These are phyloP conservation scores for Diutina catenulata DNA, from an alignment of 1,139 yeast genomes.

Conservation along the genomic window DNA sequence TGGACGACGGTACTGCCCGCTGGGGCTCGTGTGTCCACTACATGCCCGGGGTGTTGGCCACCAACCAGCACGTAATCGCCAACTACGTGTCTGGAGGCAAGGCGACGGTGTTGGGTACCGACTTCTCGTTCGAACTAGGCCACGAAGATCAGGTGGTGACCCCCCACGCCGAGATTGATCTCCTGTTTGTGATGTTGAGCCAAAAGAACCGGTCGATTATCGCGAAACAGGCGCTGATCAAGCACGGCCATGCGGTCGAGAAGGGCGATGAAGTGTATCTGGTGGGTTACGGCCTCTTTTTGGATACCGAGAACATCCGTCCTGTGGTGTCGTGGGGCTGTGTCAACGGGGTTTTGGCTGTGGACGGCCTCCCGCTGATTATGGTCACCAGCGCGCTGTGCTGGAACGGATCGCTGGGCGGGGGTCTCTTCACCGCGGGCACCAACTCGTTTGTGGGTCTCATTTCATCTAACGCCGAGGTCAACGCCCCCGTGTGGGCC, in stretches of 20 bases:
- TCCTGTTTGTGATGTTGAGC: conserved; percentile 1
- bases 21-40: conserved; percentile 1
- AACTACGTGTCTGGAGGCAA: not conserved
- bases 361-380: not conserved
- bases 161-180: not conserved
- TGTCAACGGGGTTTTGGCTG: not conserved
- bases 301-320: not conserved
- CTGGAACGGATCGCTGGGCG: conserved; percentile 2
- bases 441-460: not conserved
- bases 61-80: conserved; percentile 2
- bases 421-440: not conserved
- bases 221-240: not conserved
- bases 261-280: not conserved
- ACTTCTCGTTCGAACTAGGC: not conserved
- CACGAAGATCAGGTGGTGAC: not conserved
- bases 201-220: not conserved
- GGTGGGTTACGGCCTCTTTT: not conserved
- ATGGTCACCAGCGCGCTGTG: conserved; percentile 3
- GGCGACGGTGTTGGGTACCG: not conserved
- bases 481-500: conserved; percentile 1
- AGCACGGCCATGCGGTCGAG: not conserved
- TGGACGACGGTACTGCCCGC: not conserved
- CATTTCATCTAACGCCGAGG: conserved; percentile 2
- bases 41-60: not conserved
- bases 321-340: not conserved